Percentiles rank a stretch among this genome's conserved stretches.
phyloP scores from a whole-genome alignment of 1,284 basidiomycete species.

The Cutaneotrichosporon cutaneum region DNA sequence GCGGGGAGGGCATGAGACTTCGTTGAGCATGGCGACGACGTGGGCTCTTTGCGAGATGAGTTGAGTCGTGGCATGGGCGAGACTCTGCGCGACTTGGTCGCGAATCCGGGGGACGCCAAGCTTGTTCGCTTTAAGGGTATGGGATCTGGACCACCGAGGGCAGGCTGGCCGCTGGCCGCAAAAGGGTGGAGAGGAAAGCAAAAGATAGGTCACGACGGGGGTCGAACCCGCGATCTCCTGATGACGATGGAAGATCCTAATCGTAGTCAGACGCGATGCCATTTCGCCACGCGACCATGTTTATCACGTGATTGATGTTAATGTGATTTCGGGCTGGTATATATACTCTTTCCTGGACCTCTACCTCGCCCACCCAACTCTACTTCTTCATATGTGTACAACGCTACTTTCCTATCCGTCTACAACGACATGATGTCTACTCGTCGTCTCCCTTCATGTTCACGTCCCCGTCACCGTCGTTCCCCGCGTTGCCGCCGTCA shows the following conservation, averaged over 20 bases:
- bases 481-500: neutral
- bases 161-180: too few relatives aligned
- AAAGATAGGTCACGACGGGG: neutral
- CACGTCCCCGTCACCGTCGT: neutral
- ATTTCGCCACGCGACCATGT: neutral
- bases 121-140: neutral
- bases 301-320: neutral
- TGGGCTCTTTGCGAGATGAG: too few relatives aligned
- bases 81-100: too few relatives aligned
- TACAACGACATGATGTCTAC: neutral
- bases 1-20: too few relatives aligned
- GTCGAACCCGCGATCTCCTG: constrained; percentile 2
- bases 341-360: too few relatives aligned
- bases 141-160: neutral
- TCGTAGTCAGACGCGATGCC: constrained; percentile 2
- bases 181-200: neutral
- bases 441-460: neutral
- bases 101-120: too few relatives aligned
- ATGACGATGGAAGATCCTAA: neutral
- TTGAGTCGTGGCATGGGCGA: too few relatives aligned
- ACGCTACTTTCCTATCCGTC: too few relatives aligned
- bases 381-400: too few relatives aligned
- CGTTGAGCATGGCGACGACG: too few relatives aligned
- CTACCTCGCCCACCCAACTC: too few relatives aligned
- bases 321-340: too few relatives aligned